Evolutionary conservation across 1,139 yeast genomes (phyloP), one percentile per base, ranked within the genome.

Genomic region (Suhomyces ambrosiae): DNA sequence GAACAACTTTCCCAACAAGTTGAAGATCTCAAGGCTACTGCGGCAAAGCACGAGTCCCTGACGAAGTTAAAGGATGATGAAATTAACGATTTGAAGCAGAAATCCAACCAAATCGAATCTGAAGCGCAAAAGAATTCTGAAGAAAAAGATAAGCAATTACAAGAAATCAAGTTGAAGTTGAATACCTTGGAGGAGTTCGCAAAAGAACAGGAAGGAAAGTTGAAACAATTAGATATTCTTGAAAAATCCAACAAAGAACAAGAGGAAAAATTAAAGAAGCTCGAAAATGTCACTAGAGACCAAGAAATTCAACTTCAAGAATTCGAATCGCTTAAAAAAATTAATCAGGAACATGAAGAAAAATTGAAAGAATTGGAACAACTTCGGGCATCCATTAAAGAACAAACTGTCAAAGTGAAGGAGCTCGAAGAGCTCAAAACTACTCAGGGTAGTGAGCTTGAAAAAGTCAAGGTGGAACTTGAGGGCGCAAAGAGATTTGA

Each of bases 401-500:
- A 23, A 9, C 24, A 23, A 23, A 11, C n/a, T 10, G 5, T 7
- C 10, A 27, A 16, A 21, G 22, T 34, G 27, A 31, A 38, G 27
- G 29, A 17, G 9, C 23, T 25, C 14, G 37, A 35, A 21, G 26
- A 22, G 18, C 23, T n/a, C 19, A 21, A 24, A 8, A 18, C 21
- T 13, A 9, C 33, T 19, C 27, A 23, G 7, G 22, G 24, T 9
- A 18, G 22, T 7, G 28, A 27, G 22, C 18, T 19, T 10, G 24
- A 29, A 23, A 16, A 21, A 21, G 12, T 28, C 15, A 13, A 26
- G 13, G 12, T 17, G 36, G 40, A 27, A 33, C 26, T 14, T 26
- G 18, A 34, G 28, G 30, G 22, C 21, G 21, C 8, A 18, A 18
- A 18, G 21, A 8, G 8, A 18, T 18, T 18, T 6, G 21, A 18